Base-by-base conservation (phyloP, 805 yeast genomes). In the Candida argentea region DNA sequence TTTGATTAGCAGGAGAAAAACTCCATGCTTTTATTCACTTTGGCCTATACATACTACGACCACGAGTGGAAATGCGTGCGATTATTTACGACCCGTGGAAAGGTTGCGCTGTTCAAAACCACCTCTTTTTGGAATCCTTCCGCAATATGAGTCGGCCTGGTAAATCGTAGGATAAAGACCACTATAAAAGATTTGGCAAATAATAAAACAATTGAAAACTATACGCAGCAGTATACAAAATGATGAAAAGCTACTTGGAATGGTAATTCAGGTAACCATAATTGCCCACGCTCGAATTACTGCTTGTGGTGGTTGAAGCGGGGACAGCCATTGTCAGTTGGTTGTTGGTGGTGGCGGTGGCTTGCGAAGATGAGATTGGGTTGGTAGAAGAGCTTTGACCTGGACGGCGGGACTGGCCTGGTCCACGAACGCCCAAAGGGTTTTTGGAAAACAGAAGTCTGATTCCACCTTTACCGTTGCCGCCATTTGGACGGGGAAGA, bases 351-450 rank as follows among this genome's bases (percentile, higher is more conserved):
- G 19, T 27, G 26, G 30, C 19, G 10, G 25, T 24, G 14, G 26
- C 17, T 16, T 25, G 23, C 4, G 31, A 25, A 28, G 28, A 34
- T 27, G 48, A 33, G 13, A 42, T 39, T 28, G 43, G 56, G 26
- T 55, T 52, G 18, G 55, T 38, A 16, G 59, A 46, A 3, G 62
- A 40, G n/a, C n/a, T n/a, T n/a, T n/a, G n/a, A n/a, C n/a, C n/a
- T n/a, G n/a, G n/a, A 42, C 67, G 51, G 45, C 67, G 52, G 20
- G 64, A 63, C 33, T 57, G 57, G 5, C 64, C 64, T 6, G 67
- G 66, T 2, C 95, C 94, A 42, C 98, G 73, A 3, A 91, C 98
- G 22, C 98, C 98, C 41, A 91, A 68, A 13, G 98, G 98, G 52
- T 91, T 91, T 57, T 91, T 91, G 24, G 95, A 84, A 49, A 87